Evolutionary conservation across 768 basidiomycete species (phyloP), one percentile per base, ranked within the genome.

Genomic region (Termitomyces sp.): DNA sequence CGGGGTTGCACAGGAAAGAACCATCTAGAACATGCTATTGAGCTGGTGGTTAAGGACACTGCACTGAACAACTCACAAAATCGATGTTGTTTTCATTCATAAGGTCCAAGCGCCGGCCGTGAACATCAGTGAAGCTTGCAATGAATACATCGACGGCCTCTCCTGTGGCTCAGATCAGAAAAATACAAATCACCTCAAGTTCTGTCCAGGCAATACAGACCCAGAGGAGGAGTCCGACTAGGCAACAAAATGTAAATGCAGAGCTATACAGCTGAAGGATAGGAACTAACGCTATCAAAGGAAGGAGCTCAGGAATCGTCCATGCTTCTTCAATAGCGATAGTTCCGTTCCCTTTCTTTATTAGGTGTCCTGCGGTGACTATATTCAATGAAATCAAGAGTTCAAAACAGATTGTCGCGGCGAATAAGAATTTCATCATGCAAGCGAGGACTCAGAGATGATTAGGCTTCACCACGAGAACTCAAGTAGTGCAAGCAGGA

Each of bases 251-350:
- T 46, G 9, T 41, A 29, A 32, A 19, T 23, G 25, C 31, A 25
- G 11, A 29, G 9, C 5, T 40, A 27, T 16, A 21, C 29, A 11
- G n/a, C 37, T 21, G 40, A 29, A n/a, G 21, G 8, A 25, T 7
- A 21, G 2, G 21, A 48, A 50, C 63, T 47, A 54, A 73, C 73
- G 62, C 65, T 46, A 66, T 53, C 38, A 65, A 62, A 46, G 54
- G 47, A 7, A 71, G 38, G 6, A 76, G 69, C 14, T 71, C 70
- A 12, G 73, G 69, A 3, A 68, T 70, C 0, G 71, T 72, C 71
- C 72, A 77, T 0, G 76, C 76, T 61, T 77, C 75, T 57, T 76
- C 75, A 19, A 77, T 65, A 38, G 66, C 68, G 31, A 77, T 76
- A 12, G 70, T 66, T 7, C 76, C 76, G 5, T 60, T 69, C 1